Evolutionary conservation across 192 early-diverging fungal species (phyloP).

Genomic region (Geranomyces variabilis): DNA sequence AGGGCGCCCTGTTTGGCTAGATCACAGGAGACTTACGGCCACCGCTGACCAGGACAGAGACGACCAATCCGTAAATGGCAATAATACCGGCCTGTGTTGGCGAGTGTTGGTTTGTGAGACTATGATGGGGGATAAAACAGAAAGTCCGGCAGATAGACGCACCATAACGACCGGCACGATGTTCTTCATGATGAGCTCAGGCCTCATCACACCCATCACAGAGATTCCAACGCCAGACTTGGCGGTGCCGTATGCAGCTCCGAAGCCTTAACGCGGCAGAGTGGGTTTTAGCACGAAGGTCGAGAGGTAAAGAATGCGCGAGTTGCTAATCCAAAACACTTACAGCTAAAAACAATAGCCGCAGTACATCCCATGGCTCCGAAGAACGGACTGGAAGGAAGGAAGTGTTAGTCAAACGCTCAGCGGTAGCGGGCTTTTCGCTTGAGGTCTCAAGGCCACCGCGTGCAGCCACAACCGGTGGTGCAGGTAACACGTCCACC

Average conservation of each 20-base stretch:
- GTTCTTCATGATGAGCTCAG: constrained; percentile 73
- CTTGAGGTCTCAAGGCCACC: too few relatives aligned
- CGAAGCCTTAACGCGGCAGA: constrained; percentile 75
- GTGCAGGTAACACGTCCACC: not conserved
- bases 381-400: constrained; percentile 75
- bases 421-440: too few relatives aligned
- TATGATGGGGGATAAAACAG: too few relatives aligned
- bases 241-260: constrained; percentile 97
- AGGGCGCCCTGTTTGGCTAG: too few relatives aligned
- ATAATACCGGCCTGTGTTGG: constrained; percentile 82
- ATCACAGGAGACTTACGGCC: constrained; percentile 55
- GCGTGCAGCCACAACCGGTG: too few relatives aligned
- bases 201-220: constrained; percentile 90
- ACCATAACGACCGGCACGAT: constrained; percentile 97
- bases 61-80: constrained; percentile 96
- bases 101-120: too few relatives aligned
- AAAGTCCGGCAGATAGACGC: too few relatives aligned
- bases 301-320: too few relatives aligned
- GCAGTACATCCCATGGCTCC: constrained; percentile 89
- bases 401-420: not conserved
- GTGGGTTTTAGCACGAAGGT: too few relatives aligned
- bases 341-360: constrained; percentile 81
- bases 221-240: constrained; percentile 97
- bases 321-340: too few relatives aligned
- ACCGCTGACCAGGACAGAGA: constrained; percentile 86